These are phyloP conservation scores for Trichomonas tenax DNA, from an alignment of 208 protist genomes.

Conservation along the genomic window DNA sequence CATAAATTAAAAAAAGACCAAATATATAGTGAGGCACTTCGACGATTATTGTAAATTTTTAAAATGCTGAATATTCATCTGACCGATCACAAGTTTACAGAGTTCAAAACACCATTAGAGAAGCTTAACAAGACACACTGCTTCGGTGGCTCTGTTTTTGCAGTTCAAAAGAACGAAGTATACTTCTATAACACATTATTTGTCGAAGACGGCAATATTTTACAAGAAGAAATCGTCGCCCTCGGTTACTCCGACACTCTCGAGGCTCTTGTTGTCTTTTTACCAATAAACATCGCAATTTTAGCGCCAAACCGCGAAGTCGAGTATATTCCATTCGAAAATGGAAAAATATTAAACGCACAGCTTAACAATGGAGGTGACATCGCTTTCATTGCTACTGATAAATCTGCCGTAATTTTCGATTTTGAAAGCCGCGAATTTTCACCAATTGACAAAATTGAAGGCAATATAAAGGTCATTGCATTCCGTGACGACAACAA, in stretches of 20 bases:
- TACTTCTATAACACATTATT: no score
- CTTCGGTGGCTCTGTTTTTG: neutral
- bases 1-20: no score
- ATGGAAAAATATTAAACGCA: neutral
- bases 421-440: neutral
- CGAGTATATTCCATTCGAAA: neutral
- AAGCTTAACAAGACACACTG: neutral
- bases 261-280: neutral
- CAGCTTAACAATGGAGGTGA: neutral
- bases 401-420: neutral
- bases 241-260: neutral
- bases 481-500: neutral
- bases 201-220: no score
- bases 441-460: neutral
- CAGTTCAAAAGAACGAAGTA: neutral
- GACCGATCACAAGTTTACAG: neutral
- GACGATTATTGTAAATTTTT: neutral
- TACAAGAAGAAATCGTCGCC: neutral
- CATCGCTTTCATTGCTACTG: neutral
- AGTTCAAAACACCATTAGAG: neutral
- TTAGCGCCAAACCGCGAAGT: neutral
- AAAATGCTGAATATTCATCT: neutral
- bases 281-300: neutral
- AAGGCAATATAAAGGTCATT: neutral
- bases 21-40: neutral